These are phyloP conservation scores for Mycena capillaripes DNA, from an alignment of 768 basidiomycete species.

Conservation along the genomic window DNA sequence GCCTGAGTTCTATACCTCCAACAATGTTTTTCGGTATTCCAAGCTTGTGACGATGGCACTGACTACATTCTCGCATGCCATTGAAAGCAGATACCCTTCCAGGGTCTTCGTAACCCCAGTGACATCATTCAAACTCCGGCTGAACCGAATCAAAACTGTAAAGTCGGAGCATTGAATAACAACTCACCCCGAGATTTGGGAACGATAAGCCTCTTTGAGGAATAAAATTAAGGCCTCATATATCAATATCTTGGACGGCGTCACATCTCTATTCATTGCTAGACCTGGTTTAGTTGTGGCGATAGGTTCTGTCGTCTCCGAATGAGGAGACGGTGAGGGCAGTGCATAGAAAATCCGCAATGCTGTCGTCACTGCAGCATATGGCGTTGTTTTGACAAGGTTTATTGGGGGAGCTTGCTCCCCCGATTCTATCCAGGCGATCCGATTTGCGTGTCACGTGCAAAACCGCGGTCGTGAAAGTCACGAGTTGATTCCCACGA, in stretches of 20 bases:
- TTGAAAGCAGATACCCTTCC: neutral
- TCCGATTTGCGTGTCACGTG: no score
- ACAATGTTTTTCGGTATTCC: slow-evolving; percentile 14
- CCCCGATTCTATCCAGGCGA: no score
- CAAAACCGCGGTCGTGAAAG: no score
- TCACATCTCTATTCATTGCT: no score
- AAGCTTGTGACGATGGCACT: slow-evolving; percentile 17
- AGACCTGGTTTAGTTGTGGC: no score
- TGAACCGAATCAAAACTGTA: neutral
- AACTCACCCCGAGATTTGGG: neutral
- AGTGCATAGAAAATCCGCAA: no score
- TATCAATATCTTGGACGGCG: neutral
- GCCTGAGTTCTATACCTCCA: neutral
- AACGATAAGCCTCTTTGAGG: neutral
- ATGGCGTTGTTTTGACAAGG: no score
- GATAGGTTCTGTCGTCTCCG: no score
- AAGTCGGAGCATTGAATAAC: neutral
- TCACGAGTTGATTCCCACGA: no score
- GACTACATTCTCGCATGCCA: slow-evolving; percentile 4
- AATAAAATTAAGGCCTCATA: neutral
- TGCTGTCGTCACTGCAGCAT: no score
- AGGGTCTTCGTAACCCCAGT: neutral
- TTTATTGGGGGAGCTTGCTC: no score
- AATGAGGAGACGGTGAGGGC: no score
- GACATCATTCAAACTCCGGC: neutral